These are phyloP conservation scores for Microsporum canis DNA, from an alignment of 2,329 filamentous ascomycete genomes.

Conservation along the genomic window DNA sequence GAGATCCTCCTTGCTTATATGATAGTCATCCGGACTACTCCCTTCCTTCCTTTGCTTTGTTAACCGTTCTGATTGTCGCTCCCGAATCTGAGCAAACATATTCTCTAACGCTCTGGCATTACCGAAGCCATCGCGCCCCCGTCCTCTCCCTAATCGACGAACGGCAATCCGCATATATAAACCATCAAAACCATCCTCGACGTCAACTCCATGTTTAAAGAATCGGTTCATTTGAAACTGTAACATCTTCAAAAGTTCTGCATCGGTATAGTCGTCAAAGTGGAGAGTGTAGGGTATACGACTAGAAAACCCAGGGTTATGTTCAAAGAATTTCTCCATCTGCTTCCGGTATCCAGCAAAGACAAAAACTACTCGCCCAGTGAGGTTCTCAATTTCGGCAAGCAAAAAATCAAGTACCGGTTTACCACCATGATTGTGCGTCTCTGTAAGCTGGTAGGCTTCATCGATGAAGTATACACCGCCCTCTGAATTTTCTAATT, in stretches of 20 bases:
- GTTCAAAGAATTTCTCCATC: slow-evolving; percentile 66
- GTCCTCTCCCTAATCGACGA: slow-evolving; percentile 49
- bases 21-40: slow-evolving; percentile 43
- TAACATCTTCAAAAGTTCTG: slow-evolving; percentile 54
- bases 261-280: slow-evolving; percentile 59
- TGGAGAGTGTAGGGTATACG: slow-evolving; percentile 55
- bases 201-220: slow-evolving; percentile 45
- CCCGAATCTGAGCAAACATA: slow-evolving; percentile 40
- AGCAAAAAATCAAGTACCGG: slow-evolving; percentile 60
- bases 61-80: slow-evolving; percentile 50
- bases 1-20: slow-evolving; percentile 55
- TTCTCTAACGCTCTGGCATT: slow-evolving; percentile 64
- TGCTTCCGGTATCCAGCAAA: slow-evolving; percentile 61
- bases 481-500: slow-evolving; percentile 47
- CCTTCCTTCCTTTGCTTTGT: slow-evolving; percentile 35
- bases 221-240: slow-evolving; percentile 42
- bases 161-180: slow-evolving; percentile 54
- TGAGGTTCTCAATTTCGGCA: slow-evolving; percentile 59
- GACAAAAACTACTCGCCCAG: slow-evolving; percentile 58
- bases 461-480: slow-evolving; percentile 70
- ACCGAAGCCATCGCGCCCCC: slow-evolving; percentile 57
- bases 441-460: slow-evolving; percentile 59
- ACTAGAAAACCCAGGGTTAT: slow-evolving; percentile 60
- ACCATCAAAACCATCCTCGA: slow-evolving; percentile 48
- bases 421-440: slow-evolving; percentile 46